Evolutionary conservation across 1,139 yeast genomes (phyloP).

Genomic region (Debaryomyces singareniensis): DNA sequence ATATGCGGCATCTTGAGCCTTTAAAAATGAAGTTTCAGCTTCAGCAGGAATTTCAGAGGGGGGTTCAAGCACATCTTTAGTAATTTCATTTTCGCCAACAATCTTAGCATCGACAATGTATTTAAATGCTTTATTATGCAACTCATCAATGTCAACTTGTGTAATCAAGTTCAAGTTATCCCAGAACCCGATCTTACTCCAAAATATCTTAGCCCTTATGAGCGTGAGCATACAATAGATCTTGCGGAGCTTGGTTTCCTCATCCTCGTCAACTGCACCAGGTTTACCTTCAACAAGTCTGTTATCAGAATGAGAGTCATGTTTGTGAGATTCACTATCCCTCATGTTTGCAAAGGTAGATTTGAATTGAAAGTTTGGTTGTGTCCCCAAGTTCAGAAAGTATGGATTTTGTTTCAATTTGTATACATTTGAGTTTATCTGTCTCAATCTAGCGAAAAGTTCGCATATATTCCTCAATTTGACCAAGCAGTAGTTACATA

Average conservation of each 20-base stretch:
- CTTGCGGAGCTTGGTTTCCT: constrained; percentile 21
- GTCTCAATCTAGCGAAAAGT: constrained; percentile 64
- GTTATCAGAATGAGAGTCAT: background rate
- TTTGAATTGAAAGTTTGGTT: constrained; percentile 17
- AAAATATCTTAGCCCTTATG: constrained; percentile 50
- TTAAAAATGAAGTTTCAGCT: too few species aligned
- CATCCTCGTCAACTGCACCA: constrained; percentile 11
- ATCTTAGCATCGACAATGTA: background rate
- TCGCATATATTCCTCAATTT: constrained; percentile 78
- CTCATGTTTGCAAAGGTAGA: constrained; percentile 4
- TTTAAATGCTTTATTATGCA: constrained; percentile 13
- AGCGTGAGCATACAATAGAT: constrained; percentile 21
- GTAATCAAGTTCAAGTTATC: constrained; percentile 31
- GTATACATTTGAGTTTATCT: constrained; percentile 48
- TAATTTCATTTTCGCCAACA: too few species aligned
- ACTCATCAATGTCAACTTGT: constrained; percentile 24
- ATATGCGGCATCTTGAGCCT: too few species aligned
- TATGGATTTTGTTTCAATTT: constrained; percentile 20
- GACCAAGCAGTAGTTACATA: constrained; percentile 77
- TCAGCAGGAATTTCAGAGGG: too few species aligned
- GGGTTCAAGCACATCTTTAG: too few species aligned
- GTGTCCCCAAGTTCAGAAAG: constrained; percentile 17
- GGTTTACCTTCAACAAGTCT: constrained; percentile 25
- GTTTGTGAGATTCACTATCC: constrained; percentile 5
- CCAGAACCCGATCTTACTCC: constrained; percentile 80